A percentile compares a stretch with the other conserved stretches of the same genome.
These are phyloP conservation scores for Phytophthora cryptogea DNA, from an alignment of 352 stramenopile genomes.

Conservation along the genomic window DNA sequence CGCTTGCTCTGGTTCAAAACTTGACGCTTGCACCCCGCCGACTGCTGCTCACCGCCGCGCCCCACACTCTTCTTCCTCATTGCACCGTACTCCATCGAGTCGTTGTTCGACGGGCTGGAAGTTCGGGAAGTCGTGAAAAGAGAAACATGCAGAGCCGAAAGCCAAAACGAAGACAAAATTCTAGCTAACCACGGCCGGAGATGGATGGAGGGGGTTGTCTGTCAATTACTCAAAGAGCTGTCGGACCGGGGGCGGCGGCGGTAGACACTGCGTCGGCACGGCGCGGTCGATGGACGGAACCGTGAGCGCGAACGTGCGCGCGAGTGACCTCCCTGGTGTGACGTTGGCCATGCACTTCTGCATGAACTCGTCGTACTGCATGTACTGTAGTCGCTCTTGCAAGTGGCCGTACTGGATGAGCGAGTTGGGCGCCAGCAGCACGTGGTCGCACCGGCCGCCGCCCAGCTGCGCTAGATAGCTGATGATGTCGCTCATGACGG, in stretches of 20 bases:
- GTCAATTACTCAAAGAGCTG: conserved; percentile 52
- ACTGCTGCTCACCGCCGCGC: not conserved
- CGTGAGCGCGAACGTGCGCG: conserved; percentile 43
- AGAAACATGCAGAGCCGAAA: conserved; percentile 30
- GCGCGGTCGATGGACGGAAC: conserved; percentile 30
- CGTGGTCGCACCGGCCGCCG: conserved; percentile 39
- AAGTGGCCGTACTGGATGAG: conserved; percentile 53
- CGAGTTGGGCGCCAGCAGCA: conserved; percentile 47
- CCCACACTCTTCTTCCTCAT: conserved; percentile 17
- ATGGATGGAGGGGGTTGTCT: conserved; percentile 9
- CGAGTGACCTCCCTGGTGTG: conserved; percentile 36
- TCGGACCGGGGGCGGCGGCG: conserved; percentile 33
- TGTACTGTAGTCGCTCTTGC: conserved; percentile 49
- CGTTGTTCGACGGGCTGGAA: conserved; percentile 13
- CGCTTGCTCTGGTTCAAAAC: not conserved
- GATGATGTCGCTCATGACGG: conserved; percentile 42
- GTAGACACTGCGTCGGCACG: conserved; percentile 43
- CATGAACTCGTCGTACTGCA: conserved; percentile 53
- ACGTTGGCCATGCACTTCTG: conserved; percentile 46
- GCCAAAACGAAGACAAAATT: conserved; percentile 27
- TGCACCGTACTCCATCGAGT: conserved; percentile 19
- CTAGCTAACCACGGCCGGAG: conserved; percentile 28
- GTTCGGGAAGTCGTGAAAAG: conserved; percentile 10
- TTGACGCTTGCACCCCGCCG: conserved; percentile 7
- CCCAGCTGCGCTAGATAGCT: conserved; percentile 44